phyloP scores from a whole-genome alignment of 805 yeast species.

The Allodekkera sacchari region DNA sequence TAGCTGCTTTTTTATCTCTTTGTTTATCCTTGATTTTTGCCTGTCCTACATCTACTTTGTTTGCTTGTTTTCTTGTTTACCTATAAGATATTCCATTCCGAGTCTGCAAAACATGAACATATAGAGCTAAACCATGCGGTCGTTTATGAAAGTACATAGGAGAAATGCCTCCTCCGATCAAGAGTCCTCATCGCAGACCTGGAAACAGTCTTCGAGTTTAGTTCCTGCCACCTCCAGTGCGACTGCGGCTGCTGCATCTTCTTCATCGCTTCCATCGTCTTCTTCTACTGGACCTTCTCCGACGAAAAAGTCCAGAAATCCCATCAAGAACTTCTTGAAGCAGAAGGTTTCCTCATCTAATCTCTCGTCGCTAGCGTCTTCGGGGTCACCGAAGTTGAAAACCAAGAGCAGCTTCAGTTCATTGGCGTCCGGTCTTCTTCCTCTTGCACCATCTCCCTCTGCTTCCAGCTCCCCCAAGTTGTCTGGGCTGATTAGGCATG shows the following conservation, averaged over 20 bases:
- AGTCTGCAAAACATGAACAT: no score
- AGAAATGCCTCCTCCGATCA: slow-evolving; percentile 14
- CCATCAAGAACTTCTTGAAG: slow-evolving; percentile 19
- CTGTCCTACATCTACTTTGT: no score
- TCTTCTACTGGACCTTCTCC: slow-evolving; percentile 13
- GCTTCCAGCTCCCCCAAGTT: no score
- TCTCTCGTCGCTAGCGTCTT: slow-evolving; percentile 4
- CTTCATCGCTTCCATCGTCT: slow-evolving; percentile 5
- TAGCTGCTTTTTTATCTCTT: no score
- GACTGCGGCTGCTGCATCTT: slow-evolving; percentile 4
- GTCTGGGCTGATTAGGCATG: no score
- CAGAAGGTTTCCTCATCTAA: slow-evolving; percentile 16
- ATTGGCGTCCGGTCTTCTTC: neutral
- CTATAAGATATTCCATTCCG: no score
- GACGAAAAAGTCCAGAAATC: slow-evolving; percentile 13
- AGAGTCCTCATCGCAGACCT: slow-evolving; percentile 3
- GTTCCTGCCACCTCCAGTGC: slow-evolving; percentile 3
- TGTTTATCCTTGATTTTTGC: no score
- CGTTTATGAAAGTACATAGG: slow-evolving; percentile 24
- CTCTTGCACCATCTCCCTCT: neutral
- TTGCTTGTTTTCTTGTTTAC: no score
- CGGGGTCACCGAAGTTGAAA: slow-evolving; percentile 1
- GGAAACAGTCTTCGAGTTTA: neutral
- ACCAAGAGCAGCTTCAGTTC: slow-evolving; percentile 3
- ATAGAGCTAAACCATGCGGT: slow-evolving; percentile 23